Conservation (phyloP, 2,329 filamentous ascomycete species). For the Aureobasidium lini region DNA sequence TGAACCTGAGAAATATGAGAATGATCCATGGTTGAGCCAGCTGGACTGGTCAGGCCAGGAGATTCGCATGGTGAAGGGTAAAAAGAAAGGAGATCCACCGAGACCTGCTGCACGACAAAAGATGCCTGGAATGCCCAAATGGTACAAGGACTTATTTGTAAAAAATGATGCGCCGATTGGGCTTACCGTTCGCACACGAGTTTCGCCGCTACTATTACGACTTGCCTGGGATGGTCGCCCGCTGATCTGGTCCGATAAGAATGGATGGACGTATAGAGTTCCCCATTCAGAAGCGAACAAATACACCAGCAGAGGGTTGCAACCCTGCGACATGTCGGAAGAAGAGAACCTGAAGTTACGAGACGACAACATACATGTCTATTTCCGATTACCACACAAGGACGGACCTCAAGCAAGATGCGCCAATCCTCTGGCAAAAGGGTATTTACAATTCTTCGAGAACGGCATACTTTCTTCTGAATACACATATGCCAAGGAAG, state of each 20-base stretch:
- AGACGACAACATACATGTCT: slow-evolving; percentile 58
- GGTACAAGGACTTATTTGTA: slow-evolving; percentile 87
- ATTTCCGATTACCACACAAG: slow-evolving; percentile 95
- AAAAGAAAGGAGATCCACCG: slow-evolving; percentile 74
- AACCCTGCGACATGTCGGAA: slow-evolving; percentile 66
- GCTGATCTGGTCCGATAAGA: slow-evolving; percentile 83
- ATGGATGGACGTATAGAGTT: slow-evolving; percentile 89
- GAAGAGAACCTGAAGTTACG: slow-evolving; percentile 60
- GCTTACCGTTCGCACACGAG: slow-evolving; percentile 76
- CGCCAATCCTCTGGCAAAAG: slow-evolving; percentile 80
- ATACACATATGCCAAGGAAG: slow-evolving; percentile 84
- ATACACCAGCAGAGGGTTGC: slow-evolving; percentile 65
- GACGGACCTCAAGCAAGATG: slow-evolving; percentile 83
- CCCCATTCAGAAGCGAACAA: slow-evolving; percentile 52
- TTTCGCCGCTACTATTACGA: slow-evolving; percentile 76
- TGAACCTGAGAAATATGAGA: slow-evolving; percentile 59
- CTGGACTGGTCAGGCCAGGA: slow-evolving; percentile 95
- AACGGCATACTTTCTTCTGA: slow-evolving; percentile 80
- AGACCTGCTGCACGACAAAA: slow-evolving; percentile 78
- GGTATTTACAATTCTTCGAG: slow-evolving; percentile 86
- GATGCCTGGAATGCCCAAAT: slow-evolving; percentile 86
- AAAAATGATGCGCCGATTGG: slow-evolving; percentile 62
- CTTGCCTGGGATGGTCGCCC: slow-evolving; percentile 86
- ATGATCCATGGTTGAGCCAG: slow-evolving; percentile 86
- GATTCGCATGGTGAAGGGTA: slow-evolving; percentile 82